A percentile compares a stretch with the other conserved stretches of the same genome.
Evolutionary conservation across 352 stramenopile genomes (phyloP).

Genomic region (Globisporangium abappressorium): DNA sequence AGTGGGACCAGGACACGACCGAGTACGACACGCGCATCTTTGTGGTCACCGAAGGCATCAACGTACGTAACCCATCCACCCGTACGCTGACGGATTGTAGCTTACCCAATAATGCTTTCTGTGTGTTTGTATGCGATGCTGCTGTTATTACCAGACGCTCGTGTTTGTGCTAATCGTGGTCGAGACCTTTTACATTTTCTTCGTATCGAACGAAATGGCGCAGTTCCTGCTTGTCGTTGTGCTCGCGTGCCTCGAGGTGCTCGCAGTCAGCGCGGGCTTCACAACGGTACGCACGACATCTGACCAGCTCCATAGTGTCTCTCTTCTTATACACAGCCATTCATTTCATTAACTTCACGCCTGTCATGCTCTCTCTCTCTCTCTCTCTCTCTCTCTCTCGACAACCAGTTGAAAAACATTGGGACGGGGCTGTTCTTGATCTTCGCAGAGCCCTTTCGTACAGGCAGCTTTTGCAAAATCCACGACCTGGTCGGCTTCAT

Average conservation of each 20-base stretch:
- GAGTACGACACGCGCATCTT: conserved; percentile 80
- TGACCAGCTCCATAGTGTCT: not conserved
- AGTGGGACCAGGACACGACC: conserved; percentile 64
- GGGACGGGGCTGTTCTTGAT: conserved; percentile 79
- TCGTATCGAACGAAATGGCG: conserved; percentile 56
- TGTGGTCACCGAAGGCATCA: conserved; percentile 76
- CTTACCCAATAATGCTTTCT: not conserved
- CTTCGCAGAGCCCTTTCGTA: conserved; percentile 80
- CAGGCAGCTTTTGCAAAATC: conserved; percentile 59
- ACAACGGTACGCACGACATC: conserved; percentile 40
- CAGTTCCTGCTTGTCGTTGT: conserved; percentile 64
- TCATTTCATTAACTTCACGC: not conserved
- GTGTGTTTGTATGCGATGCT: not conserved
- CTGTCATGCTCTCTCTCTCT: not conserved
- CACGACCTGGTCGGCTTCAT: conserved; percentile 55
- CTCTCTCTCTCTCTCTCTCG: not conserved
- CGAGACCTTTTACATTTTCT: conserved; percentile 86
- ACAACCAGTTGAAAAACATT: conserved; percentile 72
- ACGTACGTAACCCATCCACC: conserved; percentile 16
- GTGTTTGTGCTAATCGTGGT: conserved; percentile 72
- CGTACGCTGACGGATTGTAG: not conserved
- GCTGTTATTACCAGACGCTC: conserved; percentile 35
- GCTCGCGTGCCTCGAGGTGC: conserved; percentile 61
- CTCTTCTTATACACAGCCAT: not conserved
- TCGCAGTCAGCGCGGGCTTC: conserved; percentile 60